phyloP scores from a whole-genome alignment of 352 stramenopile genomes.

The Pythium biforme region DNA sequence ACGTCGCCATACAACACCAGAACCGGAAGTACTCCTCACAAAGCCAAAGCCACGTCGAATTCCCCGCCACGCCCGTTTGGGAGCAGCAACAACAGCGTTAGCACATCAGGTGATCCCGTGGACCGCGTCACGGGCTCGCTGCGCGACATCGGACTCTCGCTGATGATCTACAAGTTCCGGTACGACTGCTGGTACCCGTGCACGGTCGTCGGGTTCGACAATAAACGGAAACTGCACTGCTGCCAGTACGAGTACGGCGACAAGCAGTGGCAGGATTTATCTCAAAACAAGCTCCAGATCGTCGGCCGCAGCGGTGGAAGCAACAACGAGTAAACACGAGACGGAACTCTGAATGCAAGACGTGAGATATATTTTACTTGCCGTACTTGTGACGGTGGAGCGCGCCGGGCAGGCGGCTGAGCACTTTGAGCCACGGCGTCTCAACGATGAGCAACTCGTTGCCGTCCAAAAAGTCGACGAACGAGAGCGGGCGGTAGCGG shows the following conservation, averaged over 20 bases:
- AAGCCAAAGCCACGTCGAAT: background rate
- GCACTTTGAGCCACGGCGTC: conserved; percentile 85
- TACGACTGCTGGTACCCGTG: conserved; percentile 86
- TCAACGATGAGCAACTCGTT: conserved; percentile 82
- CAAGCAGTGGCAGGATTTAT: conserved; percentile 77
- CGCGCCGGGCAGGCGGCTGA: conserved; percentile 73
- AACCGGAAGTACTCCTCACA: conserved; percentile 10
- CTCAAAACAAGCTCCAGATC: conserved; percentile 46
- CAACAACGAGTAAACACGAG: background rate
- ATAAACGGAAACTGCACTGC: conserved; percentile 69
- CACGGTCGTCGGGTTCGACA: conserved; percentile 69
- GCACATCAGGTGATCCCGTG: background rate
- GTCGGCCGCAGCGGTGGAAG: conserved; percentile 26
- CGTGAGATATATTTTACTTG: conserved; percentile 52
- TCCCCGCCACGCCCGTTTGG: conserved; percentile 1
- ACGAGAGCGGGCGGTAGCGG: conserved; percentile 81
- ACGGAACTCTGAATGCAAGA: background rate
- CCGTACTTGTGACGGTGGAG: conserved; percentile 87
- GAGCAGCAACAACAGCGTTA: background rate
- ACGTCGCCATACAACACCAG: conserved; percentile 47
- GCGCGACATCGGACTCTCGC: conserved; percentile 59
- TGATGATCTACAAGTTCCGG: conserved; percentile 72
- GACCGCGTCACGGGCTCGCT: conserved; percentile 41
- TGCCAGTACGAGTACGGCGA: conserved; percentile 82
- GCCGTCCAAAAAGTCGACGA: conserved; percentile 75